Base-by-base conservation (phyloP, 2,329 filamentous ascomycete genomes). In the Alternaria ventricosa region DNA sequence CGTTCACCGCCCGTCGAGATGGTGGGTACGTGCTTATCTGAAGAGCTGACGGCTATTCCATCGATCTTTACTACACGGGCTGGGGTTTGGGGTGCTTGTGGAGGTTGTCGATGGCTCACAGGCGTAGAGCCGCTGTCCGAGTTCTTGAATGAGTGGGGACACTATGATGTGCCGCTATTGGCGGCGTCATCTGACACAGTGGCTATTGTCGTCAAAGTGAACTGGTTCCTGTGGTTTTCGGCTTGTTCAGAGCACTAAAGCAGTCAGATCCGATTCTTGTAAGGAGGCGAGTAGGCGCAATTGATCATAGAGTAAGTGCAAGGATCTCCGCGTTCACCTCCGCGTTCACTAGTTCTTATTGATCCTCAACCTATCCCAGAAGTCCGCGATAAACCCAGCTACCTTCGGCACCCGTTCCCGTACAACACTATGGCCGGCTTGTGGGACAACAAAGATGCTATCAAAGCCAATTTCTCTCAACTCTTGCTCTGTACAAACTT, bases 371-470 rank as follows among this genome's bases (percentile, higher is more conserved):
- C 30, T 22, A 20, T n/a, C 33, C 79, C 71, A 80, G 58, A 81
- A 80, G 6, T 64, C 36, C 6, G 64, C 66, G 20, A 83, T 79
- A 1, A 72, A 51, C 10, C 23, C 46, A 10, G 78, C 75, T n/a
- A 83, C 81, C 65, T 83, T 79, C 1, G 60, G 54, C 27, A 76
- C 79, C 28, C 61, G 75, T 51, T 82, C 71, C 47, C 81, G 75
- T 0, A 82, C 80, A 47, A 84, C 76, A 3, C 61, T 77, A 79
- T 84, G 82, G 13, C 81, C 81, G 13, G 70, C 81, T 9, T 74
- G 61, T 6, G 69, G 57, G 6, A 84, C 71, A 59, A 84, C 79
- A 61, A 54, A 57, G 9, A 83, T 75, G 68, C 81, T 68, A 1
- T 47, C 27, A 55, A 82, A 78, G 0, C 79, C 82, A 45, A 80